These are phyloP conservation scores for Bifiguratus adelaidae DNA, from an alignment of 192 early-diverging fungal species.

Conservation along the genomic window DNA sequence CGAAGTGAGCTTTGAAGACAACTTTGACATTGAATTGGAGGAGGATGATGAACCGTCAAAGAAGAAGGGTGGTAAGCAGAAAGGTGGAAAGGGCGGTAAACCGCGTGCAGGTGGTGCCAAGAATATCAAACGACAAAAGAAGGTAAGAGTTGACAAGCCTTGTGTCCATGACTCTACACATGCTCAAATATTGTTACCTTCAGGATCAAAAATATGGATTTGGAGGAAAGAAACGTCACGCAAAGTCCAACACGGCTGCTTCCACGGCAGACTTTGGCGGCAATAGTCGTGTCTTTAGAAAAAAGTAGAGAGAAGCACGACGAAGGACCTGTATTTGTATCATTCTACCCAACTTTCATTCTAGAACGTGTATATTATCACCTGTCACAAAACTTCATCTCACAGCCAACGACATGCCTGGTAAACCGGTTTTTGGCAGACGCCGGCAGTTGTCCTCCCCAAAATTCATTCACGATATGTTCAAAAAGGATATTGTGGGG, in stretches of 20 bases:
- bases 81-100: constrained; percentile 6
- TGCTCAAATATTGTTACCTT: constrained; percentile 7
- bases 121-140: constrained; percentile 15
- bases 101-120: constrained; percentile 24
- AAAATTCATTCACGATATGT: too few relatives aligned
- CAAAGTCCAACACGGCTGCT: constrained; percentile 74
- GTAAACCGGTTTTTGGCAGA: too few relatives aligned
- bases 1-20: constrained; percentile 38
- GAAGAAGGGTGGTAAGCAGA: constrained; percentile 10
- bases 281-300: too few relatives aligned
- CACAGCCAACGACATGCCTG: too few relatives aligned
- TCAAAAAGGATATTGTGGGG: too few relatives aligned
- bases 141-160: background rate
- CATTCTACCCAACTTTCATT: too few relatives aligned
- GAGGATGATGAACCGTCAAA: constrained; percentile 17
- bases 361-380: too few relatives aligned
- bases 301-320: too few relatives aligned
- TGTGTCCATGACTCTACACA: background rate
- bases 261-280: constrained; percentile 65
- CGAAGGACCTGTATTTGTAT: too few relatives aligned
- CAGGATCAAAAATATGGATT: constrained; percentile 89
- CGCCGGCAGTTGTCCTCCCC: too few relatives aligned
- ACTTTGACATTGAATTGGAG: constrained; percentile 65
- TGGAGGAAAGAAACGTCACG: constrained; percentile 75
- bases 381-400: too few relatives aligned